Percentiles rank a stretch among this genome's conserved stretches.
phyloP scores from a whole-genome alignment of 2,329 filamentous ascomycete species.

The Fusarium mexicanum region DNA sequence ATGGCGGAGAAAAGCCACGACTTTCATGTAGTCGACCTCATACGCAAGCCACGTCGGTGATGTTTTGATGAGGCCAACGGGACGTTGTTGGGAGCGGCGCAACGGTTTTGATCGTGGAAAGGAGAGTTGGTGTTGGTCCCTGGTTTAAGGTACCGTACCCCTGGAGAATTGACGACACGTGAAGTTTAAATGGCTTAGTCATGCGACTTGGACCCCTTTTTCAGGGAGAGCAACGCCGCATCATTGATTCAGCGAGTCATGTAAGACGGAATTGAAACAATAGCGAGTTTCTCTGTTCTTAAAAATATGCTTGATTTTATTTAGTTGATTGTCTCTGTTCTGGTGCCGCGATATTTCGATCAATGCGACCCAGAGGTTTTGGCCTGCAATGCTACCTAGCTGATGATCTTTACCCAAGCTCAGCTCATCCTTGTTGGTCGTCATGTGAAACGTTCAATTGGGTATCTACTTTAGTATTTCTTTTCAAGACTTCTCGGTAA shows the following conservation, averaged over 20 bases:
- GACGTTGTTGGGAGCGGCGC: conserved; percentile 18
- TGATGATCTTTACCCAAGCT: conserved; percentile 2
- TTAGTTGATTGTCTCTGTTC: too few relatives aligned
- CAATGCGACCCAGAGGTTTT: background rate
- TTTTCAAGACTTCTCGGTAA: too few relatives aligned
- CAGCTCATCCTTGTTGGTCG: background rate
- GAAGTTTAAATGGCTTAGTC: conserved; percentile 35
- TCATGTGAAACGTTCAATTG: background rate
- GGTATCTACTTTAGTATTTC: conserved; percentile 6
- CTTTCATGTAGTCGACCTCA: conserved; percentile 61
- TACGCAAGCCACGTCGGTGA: conserved; percentile 41
- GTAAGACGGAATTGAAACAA: background rate
- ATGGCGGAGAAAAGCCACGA: conserved; percentile 64
- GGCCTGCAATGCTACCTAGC: background rate
- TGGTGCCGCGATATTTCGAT: background rate
- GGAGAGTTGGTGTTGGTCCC: conserved; percentile 11
- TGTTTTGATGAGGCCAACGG: conserved; percentile 4
- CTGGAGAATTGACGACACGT: conserved; percentile 26
- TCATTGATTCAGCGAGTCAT: background rate
- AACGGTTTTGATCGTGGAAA: conserved; percentile 12
- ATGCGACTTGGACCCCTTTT: conserved; percentile 24
- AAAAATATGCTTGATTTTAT: background rate
- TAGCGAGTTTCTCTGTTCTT: background rate
- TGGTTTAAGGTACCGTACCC: background rate
- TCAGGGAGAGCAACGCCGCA: background rate